Evolutionary conservation across 108 stramenopile species (phyloP).

Genomic region (Cyclostephanos tholiformis): DNA sequence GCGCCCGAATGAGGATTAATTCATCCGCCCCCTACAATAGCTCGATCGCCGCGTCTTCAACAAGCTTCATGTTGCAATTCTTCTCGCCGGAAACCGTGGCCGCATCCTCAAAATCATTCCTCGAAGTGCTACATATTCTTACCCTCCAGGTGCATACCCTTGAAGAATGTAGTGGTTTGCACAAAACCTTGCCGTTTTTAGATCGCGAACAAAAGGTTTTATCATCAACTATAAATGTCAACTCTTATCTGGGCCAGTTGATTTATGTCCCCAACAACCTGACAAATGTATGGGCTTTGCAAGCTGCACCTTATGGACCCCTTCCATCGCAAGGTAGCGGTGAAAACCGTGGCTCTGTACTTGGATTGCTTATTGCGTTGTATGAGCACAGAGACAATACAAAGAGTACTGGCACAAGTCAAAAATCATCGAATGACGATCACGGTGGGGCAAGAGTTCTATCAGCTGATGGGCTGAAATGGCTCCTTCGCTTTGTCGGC

Average conservation of each 20-base stretch:
- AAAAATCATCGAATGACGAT: slow-evolving; percentile 58
- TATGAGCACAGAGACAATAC: slow-evolving; percentile 80
- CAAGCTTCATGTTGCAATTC: slow-evolving; percentile 8
- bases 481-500: slow-evolving; percentile 82
- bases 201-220: slow-evolving; percentile 80
- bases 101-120: slow-evolving; percentile 79
- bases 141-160: slow-evolving; percentile 90
- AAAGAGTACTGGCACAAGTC: slow-evolving; percentile 42
- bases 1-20: slow-evolving; percentile 16
- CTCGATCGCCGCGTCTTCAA: slow-evolving; percentile 32
- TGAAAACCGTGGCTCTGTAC: slow-evolving; percentile 72
- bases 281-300: slow-evolving; percentile 80
- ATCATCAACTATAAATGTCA: slow-evolving; percentile 73
- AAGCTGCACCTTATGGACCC: slow-evolving; percentile 70
- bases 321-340: slow-evolving; percentile 80
- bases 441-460: slow-evolving; percentile 84
- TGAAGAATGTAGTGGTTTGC: slow-evolving; percentile 80
- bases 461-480: slow-evolving; percentile 80
- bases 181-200: slow-evolving; percentile 65
- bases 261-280: slow-evolving; percentile 72
- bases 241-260: slow-evolving; percentile 78
- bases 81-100: slow-evolving; percentile 80
- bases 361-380: slow-evolving; percentile 86
- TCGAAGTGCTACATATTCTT: slow-evolving; percentile 85
- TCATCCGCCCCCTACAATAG: slow-evolving; percentile 50